Evolutionary conservation across 805 yeast genomes (phyloP), one percentile per base, ranked within the genome.

Genomic region (Saccharomycopsis olivae): DNA sequence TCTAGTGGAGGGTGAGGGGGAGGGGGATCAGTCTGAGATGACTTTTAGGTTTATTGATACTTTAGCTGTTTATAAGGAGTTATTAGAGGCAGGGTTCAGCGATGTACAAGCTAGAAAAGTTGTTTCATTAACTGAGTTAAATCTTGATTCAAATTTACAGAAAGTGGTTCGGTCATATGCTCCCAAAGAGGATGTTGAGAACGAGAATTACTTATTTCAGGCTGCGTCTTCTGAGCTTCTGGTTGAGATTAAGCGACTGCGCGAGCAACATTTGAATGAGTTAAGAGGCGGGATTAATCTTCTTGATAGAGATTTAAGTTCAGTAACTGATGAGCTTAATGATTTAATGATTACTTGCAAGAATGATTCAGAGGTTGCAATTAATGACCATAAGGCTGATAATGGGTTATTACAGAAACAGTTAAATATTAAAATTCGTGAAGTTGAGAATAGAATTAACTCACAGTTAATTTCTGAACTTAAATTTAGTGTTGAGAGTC

Each of bases 201-300:
- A 88, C 52, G 96, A 89, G 51, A 71, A 75, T 17, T 92, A 89
- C 54, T 60, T 92, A 11, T 88, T 86, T 56, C 89, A 87, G 54
- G 94, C 96, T 24, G 95, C 96, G 0, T 85, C 85, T 46, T 79
- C 88, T 40, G 97, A 89, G 56, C 60, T 89, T 28, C 60, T 80
- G 36, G 84, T 81, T 33, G 95, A 87, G 51, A 73, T 87, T 18
- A 75, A 79, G 30, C 69, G 78, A 30, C 71, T 80, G 23, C 64
- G 96, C 48, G 87, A 80, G 47, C 62, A 66, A 10, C 83, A 84
- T 46, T 64, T 81, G 39, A 77, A 76, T 48, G 79, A 77, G 39
- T 65, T 79, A 39, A 75, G 80, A 17, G 71, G 75, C 44, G 74
- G 76, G 34, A 71, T 81, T 31, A 78, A 81, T 43, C 70, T 75